Evolutionary conservation across 2,329 filamentous ascomycete species (phyloP).

Genomic region (Westerdykella aurantiaca): DNA sequence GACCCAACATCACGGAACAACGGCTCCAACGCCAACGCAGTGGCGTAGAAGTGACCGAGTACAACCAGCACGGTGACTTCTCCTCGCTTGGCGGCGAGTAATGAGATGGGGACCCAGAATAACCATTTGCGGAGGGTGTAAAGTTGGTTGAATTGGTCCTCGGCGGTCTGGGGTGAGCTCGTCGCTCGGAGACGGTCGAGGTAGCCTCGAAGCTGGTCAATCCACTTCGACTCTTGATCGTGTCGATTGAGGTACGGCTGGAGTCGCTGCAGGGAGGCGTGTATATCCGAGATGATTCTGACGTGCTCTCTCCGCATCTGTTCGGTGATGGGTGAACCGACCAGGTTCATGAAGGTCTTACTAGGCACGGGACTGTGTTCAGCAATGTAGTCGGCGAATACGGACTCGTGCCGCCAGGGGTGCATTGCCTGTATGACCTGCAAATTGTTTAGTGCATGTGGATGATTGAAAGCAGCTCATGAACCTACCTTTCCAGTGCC

Average conservation of each 20-base stretch:
- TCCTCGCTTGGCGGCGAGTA: slow-evolving; percentile 69
- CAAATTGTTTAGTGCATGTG: slow-evolving; percentile 9
- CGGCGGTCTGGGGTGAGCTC: slow-evolving; percentile 48
- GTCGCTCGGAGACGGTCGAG: slow-evolving; percentile 42
- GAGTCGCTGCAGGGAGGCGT: slow-evolving; percentile 40
- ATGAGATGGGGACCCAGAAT: slow-evolving; percentile 87
- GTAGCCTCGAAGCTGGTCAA: slow-evolving; percentile 45
- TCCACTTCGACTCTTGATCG: slow-evolving; percentile 45
- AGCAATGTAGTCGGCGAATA: slow-evolving; percentile 75
- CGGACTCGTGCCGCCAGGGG: slow-evolving; percentile 81
- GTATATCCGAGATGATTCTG: slow-evolving; percentile 36
- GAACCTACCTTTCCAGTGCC: slow-evolving; percentile 78
- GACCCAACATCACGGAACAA: slow-evolving; percentile 88
- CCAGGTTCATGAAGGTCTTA: slow-evolving; percentile 53
- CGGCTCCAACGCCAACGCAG: slow-evolving; percentile 80
- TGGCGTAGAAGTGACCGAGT: slow-evolving; percentile 86
- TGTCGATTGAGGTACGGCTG: slow-evolving; percentile 40
- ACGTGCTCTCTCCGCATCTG: slow-evolving; percentile 52
- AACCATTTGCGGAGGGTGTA: slow-evolving; percentile 87
- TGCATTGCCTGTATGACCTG: slow-evolving; percentile 89
- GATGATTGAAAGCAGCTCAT: neutral
- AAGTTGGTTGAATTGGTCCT: slow-evolving; percentile 84
- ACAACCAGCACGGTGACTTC: slow-evolving; percentile 75
- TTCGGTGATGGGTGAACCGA: slow-evolving; percentile 59
- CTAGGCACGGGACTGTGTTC: slow-evolving; percentile 54